These are phyloP conservation scores for Taiwanofungus camphoratus DNA, from an alignment of 1,284 basidiomycete genomes.

Conservation along the genomic window DNA sequence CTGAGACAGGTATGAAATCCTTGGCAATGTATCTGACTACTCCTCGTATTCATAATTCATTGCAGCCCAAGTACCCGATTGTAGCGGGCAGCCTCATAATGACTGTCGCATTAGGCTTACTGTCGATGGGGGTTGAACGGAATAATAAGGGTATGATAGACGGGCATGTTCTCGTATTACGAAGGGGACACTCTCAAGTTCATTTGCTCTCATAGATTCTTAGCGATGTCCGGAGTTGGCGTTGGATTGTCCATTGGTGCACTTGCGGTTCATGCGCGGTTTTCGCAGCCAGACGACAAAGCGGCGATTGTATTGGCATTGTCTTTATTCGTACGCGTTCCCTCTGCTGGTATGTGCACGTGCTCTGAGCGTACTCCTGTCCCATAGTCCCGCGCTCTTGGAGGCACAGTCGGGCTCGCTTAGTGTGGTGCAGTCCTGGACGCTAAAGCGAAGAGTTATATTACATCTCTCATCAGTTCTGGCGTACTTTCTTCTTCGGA, in stretches of 20 bases:
- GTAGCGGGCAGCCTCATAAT: slow-evolving; percentile 32
- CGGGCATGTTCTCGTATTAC: slow-evolving; percentile 25
- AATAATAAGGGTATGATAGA: slow-evolving; percentile 32
- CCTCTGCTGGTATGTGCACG: background rate
- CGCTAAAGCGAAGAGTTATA: slow-evolving; percentile 33
- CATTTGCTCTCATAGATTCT: slow-evolving; percentile 29
- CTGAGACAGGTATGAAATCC: slow-evolving; percentile 14
- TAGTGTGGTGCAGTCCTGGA: slow-evolving; percentile 45
- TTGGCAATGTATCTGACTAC: background rate
- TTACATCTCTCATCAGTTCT: slow-evolving; percentile 24
- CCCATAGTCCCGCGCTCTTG: slow-evolving; percentile 38
- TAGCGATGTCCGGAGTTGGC: slow-evolving; percentile 41
- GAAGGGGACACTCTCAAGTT: background rate
- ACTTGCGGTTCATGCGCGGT: slow-evolving; percentile 38
- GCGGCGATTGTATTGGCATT: slow-evolving; percentile 39
- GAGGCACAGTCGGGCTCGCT: slow-evolving; percentile 46
- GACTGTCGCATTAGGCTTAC: slow-evolving; percentile 36
- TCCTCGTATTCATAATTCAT: background rate
- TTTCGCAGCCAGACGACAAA: slow-evolving; percentile 33
- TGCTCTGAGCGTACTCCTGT: background rate
- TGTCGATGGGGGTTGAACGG: slow-evolving; percentile 36
- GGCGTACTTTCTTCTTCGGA: slow-evolving; percentile 27
- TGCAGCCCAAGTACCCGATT: slow-evolving; percentile 38
- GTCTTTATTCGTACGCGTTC: slow-evolving; percentile 36
- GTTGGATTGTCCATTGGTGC: slow-evolving; percentile 38